Base-by-base conservation (phyloP, 1,284 basidiomycete species). In the Cutaneotrichosporon sp. region DNA sequence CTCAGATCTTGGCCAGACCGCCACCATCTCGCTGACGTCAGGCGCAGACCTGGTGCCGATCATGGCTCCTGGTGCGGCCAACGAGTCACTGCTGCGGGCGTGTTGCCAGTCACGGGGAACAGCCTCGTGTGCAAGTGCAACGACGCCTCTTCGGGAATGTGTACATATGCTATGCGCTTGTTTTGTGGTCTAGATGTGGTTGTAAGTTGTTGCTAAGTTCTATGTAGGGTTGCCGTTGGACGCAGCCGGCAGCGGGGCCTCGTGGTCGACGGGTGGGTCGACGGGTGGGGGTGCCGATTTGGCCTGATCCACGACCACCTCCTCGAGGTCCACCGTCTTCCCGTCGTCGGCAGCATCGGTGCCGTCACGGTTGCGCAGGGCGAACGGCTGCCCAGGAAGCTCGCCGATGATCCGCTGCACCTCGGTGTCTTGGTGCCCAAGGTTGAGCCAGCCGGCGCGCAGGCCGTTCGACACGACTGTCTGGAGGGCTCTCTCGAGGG, bases 391-490 rank as follows among this genome's bases (percentile, higher is more conserved):
- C 2, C 64, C 64, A 0, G 64, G 64, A 6, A 66, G 51, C 54
- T 66, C 56, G 14, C 47, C 27, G 7, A 66, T 42, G 20, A 74
- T 52, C 1, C 58, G 63, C 22, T 69, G 55, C n/a, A 73, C 63
- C 47, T 73, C 69, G 20, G 65, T 59, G 18, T 69, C 70, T 29
- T 72, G 38, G 31, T 67, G 75, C 2, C 77, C 77, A 5, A 77
- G 59, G 5, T 69, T 60, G 22, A 73, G 45, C 87, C 86, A 88
- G 0, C 87, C 87, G 3, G 87, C 85, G 58, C 85, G 82, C 56
- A 88, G 69, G 0, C 89, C 88, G 61, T 89, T 87, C 60, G 87
- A 85, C 14, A 92, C 87, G 11, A 92, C 82, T 8, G 87, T 85
- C 59, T 87, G 82, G 51, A 92, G 75, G 50, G 91, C 85, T 49